Evolutionary conservation across 495 filamentous ascomycete species (phyloP), one percentile per base, ranked within the genome.

Genomic region (Hypoxylon intermedium): DNA sequence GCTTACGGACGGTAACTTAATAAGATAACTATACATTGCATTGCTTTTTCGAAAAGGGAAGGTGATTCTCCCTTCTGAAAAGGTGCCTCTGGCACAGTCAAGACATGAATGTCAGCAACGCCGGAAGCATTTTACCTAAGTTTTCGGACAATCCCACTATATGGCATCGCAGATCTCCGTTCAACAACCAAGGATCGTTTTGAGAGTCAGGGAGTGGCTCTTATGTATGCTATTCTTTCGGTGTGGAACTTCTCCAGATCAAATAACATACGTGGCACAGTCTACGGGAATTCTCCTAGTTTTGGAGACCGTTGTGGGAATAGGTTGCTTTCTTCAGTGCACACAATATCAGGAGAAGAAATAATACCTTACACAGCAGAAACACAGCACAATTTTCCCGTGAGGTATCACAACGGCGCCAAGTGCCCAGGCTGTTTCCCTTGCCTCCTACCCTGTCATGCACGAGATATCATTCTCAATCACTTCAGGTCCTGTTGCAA

Each of bases 391-490:
- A 41, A 28, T 16, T 45, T 18, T 43, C 30, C 54, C 43, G 31
- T 41, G 30, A 50, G 34, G 19, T 38, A 58, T 63, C 60, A 64
- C 44, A 43, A 45, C 54, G 33, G 18, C 49, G 50, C 61, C 45
- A 53, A 65, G 61, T 59, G 26, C 23, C 20, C 16, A 56, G 38
- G 13, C 34, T 13, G 13, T 23, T 40, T 24, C 11, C 3, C 31
- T 21, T 48, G 31, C 28, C 19, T 26, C n/a, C n/a, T n/a, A 23
- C 37, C 48, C 19, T 49, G 21, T 52, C 47, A 47, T 47, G 48
- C 38, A 38, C 20, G 30, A 43, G 58, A 30, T 45, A 24, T 31
- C 30, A n/a, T 34, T 49, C 7, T 31, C 49, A 44, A 49, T 37
- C 26, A 45, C 41, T 53, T 11, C 38, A 5, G n/a, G n/a, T 21